A percentile compares a stretch with the other conserved stretches of the same genome.
These are phyloP conservation scores for Pleurozium schreberi DNA, from an alignment of 225 moss, liverwort and hornwort species.

Conservation along the genomic window DNA sequence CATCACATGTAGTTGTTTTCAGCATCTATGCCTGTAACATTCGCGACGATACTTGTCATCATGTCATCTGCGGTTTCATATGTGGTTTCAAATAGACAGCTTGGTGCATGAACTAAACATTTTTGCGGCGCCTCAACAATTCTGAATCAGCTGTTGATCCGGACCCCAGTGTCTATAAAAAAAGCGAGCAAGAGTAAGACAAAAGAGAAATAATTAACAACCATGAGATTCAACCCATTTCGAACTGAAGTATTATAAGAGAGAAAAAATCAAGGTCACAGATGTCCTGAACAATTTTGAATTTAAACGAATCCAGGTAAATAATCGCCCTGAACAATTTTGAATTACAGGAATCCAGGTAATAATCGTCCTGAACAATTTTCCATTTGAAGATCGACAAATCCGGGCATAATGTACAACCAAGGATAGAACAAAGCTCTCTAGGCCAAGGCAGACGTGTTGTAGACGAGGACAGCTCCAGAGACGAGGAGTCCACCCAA, in stretches of 20 bases:
- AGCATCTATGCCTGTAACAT: not conserved
- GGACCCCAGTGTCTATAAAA: no score
- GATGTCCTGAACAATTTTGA: not conserved
- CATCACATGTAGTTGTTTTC: not conserved
- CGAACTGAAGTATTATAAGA: not conserved
- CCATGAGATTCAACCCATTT: not conserved
- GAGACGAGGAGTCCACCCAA: conserved; percentile 54
- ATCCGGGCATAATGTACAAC: conserved; percentile 9
- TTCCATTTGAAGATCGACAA: not conserved
- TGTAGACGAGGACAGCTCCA: conserved; percentile 72
- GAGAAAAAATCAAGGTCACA: not conserved
- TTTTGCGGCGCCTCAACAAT: not conserved
- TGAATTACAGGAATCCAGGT: not conserved
- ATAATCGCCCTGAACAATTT: not conserved
- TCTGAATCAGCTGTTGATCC: not conserved
- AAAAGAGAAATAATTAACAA: no score
- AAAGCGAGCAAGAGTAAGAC: not conserved
- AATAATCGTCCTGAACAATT: not conserved
- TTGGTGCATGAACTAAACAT: not conserved
- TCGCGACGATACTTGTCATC: not conserved
- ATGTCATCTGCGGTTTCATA: not conserved
- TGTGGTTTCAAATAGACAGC: no score
- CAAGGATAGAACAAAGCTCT: no score
- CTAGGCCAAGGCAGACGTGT: conserved; percentile 62
- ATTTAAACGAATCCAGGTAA: not conserved